Base-by-base conservation (phyloP, 306 rosid genomes). In the Ceratonia siliqua region DNA sequence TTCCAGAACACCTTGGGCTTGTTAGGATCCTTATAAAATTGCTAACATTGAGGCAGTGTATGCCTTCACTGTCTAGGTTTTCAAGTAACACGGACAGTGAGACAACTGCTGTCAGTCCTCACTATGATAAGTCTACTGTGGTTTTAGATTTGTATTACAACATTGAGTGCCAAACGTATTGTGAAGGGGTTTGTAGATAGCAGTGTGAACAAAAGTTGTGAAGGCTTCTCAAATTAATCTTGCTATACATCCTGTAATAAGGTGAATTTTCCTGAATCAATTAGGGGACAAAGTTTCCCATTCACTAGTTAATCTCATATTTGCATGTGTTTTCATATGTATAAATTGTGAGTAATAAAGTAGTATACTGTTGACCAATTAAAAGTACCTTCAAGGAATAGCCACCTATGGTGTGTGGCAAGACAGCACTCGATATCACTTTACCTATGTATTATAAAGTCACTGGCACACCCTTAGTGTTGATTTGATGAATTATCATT, bases 401-500 rank as follows among this genome's bases (percentile, higher is more conserved):
- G 11, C 10, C 8, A 41, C 8, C 38, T 24, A 33, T 65, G 43
- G 27, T 42, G 13, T 66, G 24, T 25, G 57, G 53, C 50, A 45
- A 62, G 54, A 45, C 13, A 8, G 36, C 28, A 27, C 49, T 48
- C 6, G 2, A 64, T 15, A n/a, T n/a, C n/a, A n/a, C n/a, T n/a
- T n/a, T n/a, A n/a, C n/a, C n/a, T n/a, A n/a, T n/a, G n/a, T n/a
- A n/a, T n/a, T n/a, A n/a, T n/a, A n/a, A n/a, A n/a, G n/a, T n/a
- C n/a, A n/a, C n/a, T n/a, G n/a, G n/a, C n/a, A n/a, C n/a, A n/a
- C n/a, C n/a, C n/a, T n/a, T n/a, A n/a, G n/a, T n/a, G n/a, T n/a
- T n/a, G n/a, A n/a, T n/a, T n/a, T n/a, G n/a, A n/a, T n/a, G 78
- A 36, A 72, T 75, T 63, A 14, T 45, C 54, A 53, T 66, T 30